Base-by-base conservation (phyloP, 805 yeast genomes). In the Metschnikowia chrysomelidarum region DNA sequence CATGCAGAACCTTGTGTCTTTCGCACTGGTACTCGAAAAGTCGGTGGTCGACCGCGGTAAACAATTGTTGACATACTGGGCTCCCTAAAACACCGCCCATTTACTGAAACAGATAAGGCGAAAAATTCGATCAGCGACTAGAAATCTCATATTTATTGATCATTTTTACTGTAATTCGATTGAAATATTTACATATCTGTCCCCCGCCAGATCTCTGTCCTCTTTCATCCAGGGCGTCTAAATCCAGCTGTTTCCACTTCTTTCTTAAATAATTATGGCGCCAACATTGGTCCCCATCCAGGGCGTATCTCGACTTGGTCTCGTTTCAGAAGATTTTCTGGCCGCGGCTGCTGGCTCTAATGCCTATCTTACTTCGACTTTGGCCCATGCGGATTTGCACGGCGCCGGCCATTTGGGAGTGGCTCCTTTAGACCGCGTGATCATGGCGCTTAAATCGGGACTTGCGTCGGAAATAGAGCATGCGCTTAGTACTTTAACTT, bases 381-480 rank as follows among this genome's bases (percentile, higher is more conserved):
- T 36, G 12, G 39, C 43, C 12, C 34, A 36, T 8, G 28, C 38
- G 12, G 51, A 44, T 18, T 29, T 42, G 15, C 44, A 36, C 30
- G 60, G 60, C 14, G 41, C 51, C 18, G 57, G 57, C 30, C 62
- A 65, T 36, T 69, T 70, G 42, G 95, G 95, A 11, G 73, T 77
- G 4, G 78, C 79, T 30, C 77, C 78, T 35, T 59, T 81, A 44
- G 71, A 73, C 9, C 71, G 96, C 42, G 76, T 87, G 50, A 71
- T 72, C 45, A 72, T 87, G 78, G 78, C 93, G 4, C 70, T 87
- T 41, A 68, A 71, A 41, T 74, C 82, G 13, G 82, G 80, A 1
- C 60, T 87, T 16, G 75, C 69, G 12, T 70, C 73, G 20, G 96
- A 87, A 54, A 70, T 82, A 16, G 78, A 76, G 48, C 84, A 88